Evolutionary conservation across 768 basidiomycete genomes (phyloP), one percentile per base, ranked within the genome.

Genomic region (Tulasnella calospora): DNA sequence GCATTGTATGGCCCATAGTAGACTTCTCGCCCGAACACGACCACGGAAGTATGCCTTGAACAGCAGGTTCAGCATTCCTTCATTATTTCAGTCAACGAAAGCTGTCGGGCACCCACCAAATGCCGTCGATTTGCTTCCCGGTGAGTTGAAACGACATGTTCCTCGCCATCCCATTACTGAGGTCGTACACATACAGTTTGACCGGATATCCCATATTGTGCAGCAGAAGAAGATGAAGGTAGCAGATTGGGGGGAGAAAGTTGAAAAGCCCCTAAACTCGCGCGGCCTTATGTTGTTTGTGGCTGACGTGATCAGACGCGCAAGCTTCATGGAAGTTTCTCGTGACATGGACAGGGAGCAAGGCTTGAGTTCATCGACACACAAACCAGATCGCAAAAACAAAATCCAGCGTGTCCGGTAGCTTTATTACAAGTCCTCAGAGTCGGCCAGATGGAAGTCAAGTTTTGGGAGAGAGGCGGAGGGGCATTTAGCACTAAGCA

Each of bases 81-180:
- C 5, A 47, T 30, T 46, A 73, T 71, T 19, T 30, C 5, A 47
- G 41, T 35, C n/a, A 78, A 47, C 38, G 33, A 78, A 44, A 30
- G 27, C 23, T 30, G 17, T 8, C 38, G 76, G 84, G 88, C 13
- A 27, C 61, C 80, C 76, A 94, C 96, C 96, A 99, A 74, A 99
- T 90, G 0, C 96, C 96, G 80, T 98, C 94, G 75, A 98, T 94
- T 84, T 96, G 94, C 74, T 90, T 89, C 6, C 96, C 96, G 0
- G 92, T 93, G 55, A 98, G 87, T 84, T 92, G 92, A 71, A 87
- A 85, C 8, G 95, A 96, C 46, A 98, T 85, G 79, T 90, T 89
- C 76, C 88, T 87, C 8, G 95, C 96, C 81, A 97, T 87, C 57
- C 96, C 96, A 82, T 92, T 90, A 84, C 91, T 95, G 75, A 97